phyloP scores from a whole-genome alignment of 75 land plant species.

The Larix kaempferi region DNA sequence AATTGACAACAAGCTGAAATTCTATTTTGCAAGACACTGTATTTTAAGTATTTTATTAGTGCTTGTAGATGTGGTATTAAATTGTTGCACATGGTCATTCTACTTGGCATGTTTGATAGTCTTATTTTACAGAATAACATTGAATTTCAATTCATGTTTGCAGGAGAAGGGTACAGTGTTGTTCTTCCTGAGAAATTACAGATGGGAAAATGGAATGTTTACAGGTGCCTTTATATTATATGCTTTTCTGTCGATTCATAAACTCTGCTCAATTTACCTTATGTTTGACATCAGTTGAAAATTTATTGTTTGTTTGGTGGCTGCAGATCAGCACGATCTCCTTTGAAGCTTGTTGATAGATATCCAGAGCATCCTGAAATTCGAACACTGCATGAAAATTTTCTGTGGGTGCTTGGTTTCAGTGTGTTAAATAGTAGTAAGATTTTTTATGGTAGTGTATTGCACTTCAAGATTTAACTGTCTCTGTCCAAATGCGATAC shows the following conservation, averaged over 20 bases:
- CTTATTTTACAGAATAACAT: background rate
- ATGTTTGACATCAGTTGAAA: background rate
- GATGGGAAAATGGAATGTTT: slow-evolving; percentile 92
- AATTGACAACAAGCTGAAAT: too few species aligned
- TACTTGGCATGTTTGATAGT: background rate
- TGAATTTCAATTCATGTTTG: slow-evolving; percentile 6
- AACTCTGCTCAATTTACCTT: background rate
- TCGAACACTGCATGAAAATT: slow-evolving; percentile 91
- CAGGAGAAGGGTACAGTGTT: slow-evolving; percentile 89
- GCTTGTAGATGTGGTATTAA: too few species aligned
- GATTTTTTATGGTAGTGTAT: background rate
- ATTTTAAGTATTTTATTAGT: too few species aligned
- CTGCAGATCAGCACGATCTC: slow-evolving; percentile 73
- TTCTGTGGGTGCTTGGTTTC: slow-evolving; percentile 62
- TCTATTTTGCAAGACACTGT: too few species aligned
- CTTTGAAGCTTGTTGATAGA: slow-evolving; percentile 71
- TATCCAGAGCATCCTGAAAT: slow-evolving; percentile 79
- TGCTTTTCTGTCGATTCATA: background rate
- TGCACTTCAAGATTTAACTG: background rate
- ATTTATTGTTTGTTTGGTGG: background rate
- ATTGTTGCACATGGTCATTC: too few species aligned
- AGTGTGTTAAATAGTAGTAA: background rate
- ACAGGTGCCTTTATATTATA: slow-evolving; percentile 40
- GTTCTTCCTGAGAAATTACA: slow-evolving; percentile 86
- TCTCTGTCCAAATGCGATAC: too few species aligned